Conservation (phyloP, 805 yeast species). For the Dipodascus albidus region DNA sequence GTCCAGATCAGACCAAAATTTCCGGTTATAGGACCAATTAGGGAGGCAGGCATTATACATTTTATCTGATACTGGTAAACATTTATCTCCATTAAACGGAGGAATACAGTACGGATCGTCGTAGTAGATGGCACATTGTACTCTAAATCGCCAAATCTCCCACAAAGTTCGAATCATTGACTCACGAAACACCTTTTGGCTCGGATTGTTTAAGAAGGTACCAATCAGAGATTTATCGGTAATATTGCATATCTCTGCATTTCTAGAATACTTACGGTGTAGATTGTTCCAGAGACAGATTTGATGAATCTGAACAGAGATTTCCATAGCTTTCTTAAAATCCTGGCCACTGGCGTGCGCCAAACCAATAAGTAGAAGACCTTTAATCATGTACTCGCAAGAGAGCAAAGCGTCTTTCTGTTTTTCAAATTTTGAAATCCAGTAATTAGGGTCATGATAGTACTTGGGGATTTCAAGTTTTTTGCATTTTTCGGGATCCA, state of each 20-base stretch:
- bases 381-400: slow-evolving; percentile 5
- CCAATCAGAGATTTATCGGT: not conserved
- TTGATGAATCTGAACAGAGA: slow-evolving; percentile 4
- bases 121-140: slow-evolving; percentile 3
- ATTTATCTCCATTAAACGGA: slow-evolving; percentile 5
- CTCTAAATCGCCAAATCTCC: slow-evolving; percentile 8
- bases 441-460: slow-evolving; percentile 7
- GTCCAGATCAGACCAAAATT: slow-evolving; percentile 9
- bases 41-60: slow-evolving; percentile 5
- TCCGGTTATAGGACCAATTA: slow-evolving; percentile 8
- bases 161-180: slow-evolving; percentile 7
- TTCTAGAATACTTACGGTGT: slow-evolving; percentile 5
- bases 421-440: slow-evolving; percentile 8
- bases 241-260: not conserved
- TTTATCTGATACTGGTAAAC: slow-evolving; percentile 6
- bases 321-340: not conserved
- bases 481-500: slow-evolving; percentile 6
- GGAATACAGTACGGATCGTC: slow-evolving; percentile 5
- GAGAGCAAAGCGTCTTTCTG: slow-evolving; percentile 5
- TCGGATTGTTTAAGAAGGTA: not conserved
- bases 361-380: slow-evolving; percentile 5
- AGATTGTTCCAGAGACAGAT: slow-evolving; percentile 6
- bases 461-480: slow-evolving; percentile 2
- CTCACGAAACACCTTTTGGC: slow-evolving; percentile 7
- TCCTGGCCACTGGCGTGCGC: slow-evolving; percentile 4